Conservation (phyloP, 371 early-diverging fungal species). For the Saksenaea oblongispora region DNA sequence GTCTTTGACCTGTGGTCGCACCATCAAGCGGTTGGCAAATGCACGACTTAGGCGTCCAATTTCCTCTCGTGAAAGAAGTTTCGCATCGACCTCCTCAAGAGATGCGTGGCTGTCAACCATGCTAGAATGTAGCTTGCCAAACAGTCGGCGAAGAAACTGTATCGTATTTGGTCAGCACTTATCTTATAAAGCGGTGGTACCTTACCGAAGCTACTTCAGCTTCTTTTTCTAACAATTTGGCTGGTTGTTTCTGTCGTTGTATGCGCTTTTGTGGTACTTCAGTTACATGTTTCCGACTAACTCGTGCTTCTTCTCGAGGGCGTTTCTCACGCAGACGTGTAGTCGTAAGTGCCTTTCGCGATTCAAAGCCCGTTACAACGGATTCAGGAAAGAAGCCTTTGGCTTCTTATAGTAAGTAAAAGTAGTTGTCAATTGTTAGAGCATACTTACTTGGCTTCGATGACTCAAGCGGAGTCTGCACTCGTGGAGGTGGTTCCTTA, state of each 20-base stretch:
- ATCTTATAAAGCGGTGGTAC: background rate
- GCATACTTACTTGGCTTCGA: background rate
- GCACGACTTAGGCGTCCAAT: background rate
- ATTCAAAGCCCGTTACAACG: background rate
- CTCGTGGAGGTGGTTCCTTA: background rate
- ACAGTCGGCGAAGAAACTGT: background rate
- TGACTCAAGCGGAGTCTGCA: background rate
- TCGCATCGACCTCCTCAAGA: background rate
- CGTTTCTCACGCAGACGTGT: background rate
- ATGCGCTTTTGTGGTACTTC: background rate
- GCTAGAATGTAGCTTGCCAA: background rate
- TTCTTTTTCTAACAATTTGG: background rate
- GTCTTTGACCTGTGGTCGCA: background rate
- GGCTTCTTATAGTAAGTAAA: background rate
- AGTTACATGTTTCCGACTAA: background rate
- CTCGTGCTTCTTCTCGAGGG: background rate
- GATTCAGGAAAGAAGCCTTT: background rate
- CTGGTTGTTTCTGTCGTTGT: background rate
- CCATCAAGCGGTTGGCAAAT: background rate
- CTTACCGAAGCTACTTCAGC: background rate
- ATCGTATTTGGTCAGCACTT: background rate
- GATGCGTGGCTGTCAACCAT: background rate
- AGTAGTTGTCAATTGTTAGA: background rate
- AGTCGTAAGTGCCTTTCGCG: background rate
- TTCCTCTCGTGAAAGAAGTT: background rate